Evolutionary conservation across 1,139 yeast species (phyloP), one percentile per base, ranked within the genome.

Genomic region (Petasospora fabianii): DNA sequence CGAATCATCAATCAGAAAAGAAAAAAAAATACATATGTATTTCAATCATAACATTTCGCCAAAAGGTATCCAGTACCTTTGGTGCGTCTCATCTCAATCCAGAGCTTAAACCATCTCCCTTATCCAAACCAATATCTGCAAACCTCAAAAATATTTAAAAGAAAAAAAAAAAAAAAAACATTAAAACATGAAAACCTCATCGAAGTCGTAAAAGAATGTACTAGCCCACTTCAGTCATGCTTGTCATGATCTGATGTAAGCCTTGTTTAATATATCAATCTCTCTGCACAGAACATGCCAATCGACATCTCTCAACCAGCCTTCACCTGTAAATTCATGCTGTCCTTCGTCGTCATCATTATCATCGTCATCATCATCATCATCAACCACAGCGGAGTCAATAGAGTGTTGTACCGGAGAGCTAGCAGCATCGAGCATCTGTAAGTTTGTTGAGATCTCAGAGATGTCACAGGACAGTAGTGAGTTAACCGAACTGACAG

Each of bases 281-380:
- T 88, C 95, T 32, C 95, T 74, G 60, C 97, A 86, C 58, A 90
- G 66, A n/a, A 84, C 71, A 56, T 79, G 84, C 97, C 97, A 90
- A 56, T 88, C 96, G 34, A 86, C 81, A 48, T 81, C 88, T 27
- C 95, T 65, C 29, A 78, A 59, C 61, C 73, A 67, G 14, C 42
- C 46, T 6, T 38, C 42, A 12, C 27, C 38, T 6, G 31, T 43
- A 24, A 32, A 43, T n/a, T 35, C 55, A 42, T 21, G 44, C 34
- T 28, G 50, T 13, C 34, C 40, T 5, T 14, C 26, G 29, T n/a
- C n/a, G n/a, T n/a, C n/a, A n/a, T n/a, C n/a, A n/a, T n/a, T n/a
- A n/a, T 24, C 39, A n/a, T 27, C 45, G 10, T 51, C 53, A 5
- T 47, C 51, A 16, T 44, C 47, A 3, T 43, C 47, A 15, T 44